Conservation (phyloP, 192 early-diverging fungal species). For the Phlyctochytrium bullatum region DNA sequence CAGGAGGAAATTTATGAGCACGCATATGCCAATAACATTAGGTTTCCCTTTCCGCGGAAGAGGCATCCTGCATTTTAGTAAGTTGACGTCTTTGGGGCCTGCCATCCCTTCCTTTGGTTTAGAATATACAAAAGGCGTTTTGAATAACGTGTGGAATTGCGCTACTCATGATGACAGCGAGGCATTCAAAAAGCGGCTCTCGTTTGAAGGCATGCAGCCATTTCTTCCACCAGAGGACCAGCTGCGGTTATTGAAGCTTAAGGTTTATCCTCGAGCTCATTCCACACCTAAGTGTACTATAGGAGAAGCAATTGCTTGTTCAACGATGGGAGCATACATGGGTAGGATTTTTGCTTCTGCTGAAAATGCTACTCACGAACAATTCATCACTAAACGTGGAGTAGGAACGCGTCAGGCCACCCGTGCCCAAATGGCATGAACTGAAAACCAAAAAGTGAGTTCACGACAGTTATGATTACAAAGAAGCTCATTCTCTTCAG, state of each 20-base stretch:
- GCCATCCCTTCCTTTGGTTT: too few relatives aligned
- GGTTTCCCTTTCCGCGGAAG: constrained; percentile 16
- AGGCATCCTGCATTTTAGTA: not conserved
- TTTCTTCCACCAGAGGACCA: constrained; percentile 20
- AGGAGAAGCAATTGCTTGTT: constrained; percentile 23
- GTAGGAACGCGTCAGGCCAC: constrained; percentile 16
- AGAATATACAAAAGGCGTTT: not conserved
- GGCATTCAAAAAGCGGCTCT: not conserved
- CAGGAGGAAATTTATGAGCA: constrained; percentile 3
- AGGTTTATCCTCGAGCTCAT: not conserved
- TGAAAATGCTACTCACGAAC: not conserved
- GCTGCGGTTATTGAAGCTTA: constrained; percentile 18
- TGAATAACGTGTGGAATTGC: too few relatives aligned
- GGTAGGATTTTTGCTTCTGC: constrained; percentile 12
- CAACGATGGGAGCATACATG: constrained; percentile 22
- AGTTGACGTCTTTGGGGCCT: not conserved
- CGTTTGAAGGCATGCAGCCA: constrained; percentile 16
- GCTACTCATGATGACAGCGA: not conserved
- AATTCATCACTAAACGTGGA: not conserved
- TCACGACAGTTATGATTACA: not conserved
- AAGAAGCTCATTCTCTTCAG: not conserved
- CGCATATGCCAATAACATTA: constrained; percentile 9
- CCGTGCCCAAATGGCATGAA: constrained; percentile 21
- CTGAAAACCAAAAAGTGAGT: constrained; percentile 2
- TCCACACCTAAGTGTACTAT: not conserved